phyloP scores from a whole-genome alignment of 2,329 filamentous ascomycete species.

The Fusarium sp. region DNA sequence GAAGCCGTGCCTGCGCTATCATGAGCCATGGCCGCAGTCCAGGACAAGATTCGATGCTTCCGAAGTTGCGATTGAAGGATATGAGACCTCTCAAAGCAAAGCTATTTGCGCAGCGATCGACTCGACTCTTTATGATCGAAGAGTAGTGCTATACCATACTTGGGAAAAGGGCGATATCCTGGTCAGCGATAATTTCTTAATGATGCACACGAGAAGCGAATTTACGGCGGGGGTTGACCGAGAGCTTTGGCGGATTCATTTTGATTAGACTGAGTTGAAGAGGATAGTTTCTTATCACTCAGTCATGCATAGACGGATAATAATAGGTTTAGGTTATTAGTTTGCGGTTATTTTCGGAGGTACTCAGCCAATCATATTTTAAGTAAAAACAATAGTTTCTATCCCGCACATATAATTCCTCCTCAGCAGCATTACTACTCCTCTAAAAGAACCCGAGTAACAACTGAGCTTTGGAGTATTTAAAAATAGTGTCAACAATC shows the following conservation, averaged over 20 bases:
- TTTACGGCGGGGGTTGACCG: slow-evolving; percentile 60
- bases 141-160: slow-evolving; percentile 63
- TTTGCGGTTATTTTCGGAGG: too few species aligned
- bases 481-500: too few species aligned
- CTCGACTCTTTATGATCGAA: slow-evolving; percentile 61
- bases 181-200: slow-evolving; percentile 64
- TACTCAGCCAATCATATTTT: too few species aligned
- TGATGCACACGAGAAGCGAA: slow-evolving; percentile 64
- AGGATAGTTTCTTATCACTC: too few species aligned
- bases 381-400: too few species aligned
- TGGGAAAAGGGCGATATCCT: slow-evolving; percentile 70
- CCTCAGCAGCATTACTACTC: too few species aligned
- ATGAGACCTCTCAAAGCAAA: slow-evolving; percentile 48
- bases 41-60: slow-evolving; percentile 65
- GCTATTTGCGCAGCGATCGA: slow-evolving; percentile 58
- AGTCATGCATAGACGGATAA: too few species aligned
- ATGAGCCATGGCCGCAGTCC: slow-evolving; percentile 67
- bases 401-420: too few species aligned
- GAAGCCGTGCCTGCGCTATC: slow-evolving; percentile 65
- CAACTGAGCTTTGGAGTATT: too few species aligned
- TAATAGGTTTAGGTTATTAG: too few species aligned
- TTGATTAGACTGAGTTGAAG: slow-evolving; percentile 50
- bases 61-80: slow-evolving; percentile 58
- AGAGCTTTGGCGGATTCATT: slow-evolving; percentile 66
- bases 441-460: too few species aligned